phyloP scores from a whole-genome alignment of 495 filamentous ascomycete genomes.

The Aspergillus funiculosus region DNA sequence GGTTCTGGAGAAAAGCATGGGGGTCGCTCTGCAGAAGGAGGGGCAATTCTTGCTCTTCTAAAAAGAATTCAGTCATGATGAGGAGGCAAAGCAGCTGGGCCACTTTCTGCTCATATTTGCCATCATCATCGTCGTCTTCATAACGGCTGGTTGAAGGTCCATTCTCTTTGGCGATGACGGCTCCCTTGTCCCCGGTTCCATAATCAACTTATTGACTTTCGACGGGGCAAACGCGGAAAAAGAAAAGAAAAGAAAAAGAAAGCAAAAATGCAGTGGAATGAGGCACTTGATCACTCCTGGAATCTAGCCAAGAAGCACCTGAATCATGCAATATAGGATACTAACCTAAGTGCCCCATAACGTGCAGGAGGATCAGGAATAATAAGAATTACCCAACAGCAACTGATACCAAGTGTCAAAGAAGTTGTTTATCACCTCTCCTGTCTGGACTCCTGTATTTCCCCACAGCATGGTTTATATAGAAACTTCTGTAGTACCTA shows the following conservation, averaged over 20 bases:
- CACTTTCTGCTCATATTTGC: too few relatives aligned
- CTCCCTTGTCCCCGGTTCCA: too few relatives aligned
- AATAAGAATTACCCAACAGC: conserved; percentile 2
- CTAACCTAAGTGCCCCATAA: too few relatives aligned
- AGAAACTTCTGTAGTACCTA: too few relatives aligned
- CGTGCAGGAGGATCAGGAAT: conserved; percentile 1
- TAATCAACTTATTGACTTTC: conserved; percentile 3
- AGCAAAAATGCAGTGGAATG: neutral
- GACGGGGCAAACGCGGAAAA: too few relatives aligned
- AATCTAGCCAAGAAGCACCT: neutral
- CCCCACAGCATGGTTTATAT: conserved; percentile 2
- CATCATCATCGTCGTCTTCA: too few relatives aligned
- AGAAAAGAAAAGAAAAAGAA: too few relatives aligned
- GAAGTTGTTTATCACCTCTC: neutral
- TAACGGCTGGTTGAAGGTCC: too few relatives aligned
- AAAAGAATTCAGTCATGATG: too few relatives aligned
- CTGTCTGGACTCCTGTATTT: neutral
- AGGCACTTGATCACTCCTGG: neutral
- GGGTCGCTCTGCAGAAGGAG: conserved; percentile 4
- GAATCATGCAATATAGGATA: conserved; percentile 1
- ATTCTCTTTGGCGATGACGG: too few relatives aligned
- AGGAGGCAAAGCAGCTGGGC: too few relatives aligned
- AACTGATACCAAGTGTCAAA: neutral
- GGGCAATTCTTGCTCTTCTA: too few relatives aligned
- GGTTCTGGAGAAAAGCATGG: conserved; percentile 15